phyloP scores from a whole-genome alignment of 2,329 filamentous ascomycete genomes.

The Pseudogymnoascus sp. region DNA sequence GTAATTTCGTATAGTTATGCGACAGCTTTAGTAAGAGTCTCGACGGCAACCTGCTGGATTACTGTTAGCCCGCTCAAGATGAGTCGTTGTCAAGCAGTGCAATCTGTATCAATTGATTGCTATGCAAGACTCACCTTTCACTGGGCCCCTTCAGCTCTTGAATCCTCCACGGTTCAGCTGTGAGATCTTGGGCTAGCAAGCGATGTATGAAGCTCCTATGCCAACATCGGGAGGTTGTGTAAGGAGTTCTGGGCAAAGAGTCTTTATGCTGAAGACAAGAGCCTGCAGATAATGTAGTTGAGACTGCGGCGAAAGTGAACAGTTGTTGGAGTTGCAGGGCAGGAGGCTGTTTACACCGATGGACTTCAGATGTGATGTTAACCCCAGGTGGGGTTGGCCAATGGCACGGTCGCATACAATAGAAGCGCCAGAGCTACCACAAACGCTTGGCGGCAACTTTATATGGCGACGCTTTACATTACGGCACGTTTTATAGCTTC shows the following conservation, averaged over 20 bases:
- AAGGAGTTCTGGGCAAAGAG: neutral
- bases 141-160: constrained; percentile 6
- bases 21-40: constrained; percentile 2
- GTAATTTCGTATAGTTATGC: constrained; percentile 6
- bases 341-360: constrained; percentile 5
- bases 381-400: constrained; percentile 8
- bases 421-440: constrained; percentile 4
- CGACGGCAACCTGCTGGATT: neutral
- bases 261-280: neutral
- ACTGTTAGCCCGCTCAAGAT: neutral
- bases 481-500: neutral
- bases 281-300: neutral
- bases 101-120: constrained; percentile 3
- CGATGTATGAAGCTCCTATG: constrained; percentile 6
- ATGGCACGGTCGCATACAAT: constrained; percentile 5
- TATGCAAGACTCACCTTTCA: constrained; percentile 1
- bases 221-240: neutral
- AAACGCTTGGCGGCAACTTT: constrained; percentile 1
- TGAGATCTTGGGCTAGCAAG: constrained; percentile 6
- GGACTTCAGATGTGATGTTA: constrained; percentile 8
- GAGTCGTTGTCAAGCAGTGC: neutral
- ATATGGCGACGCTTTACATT: constrained; percentile 2
- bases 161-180: constrained; percentile 1
- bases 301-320: neutral
- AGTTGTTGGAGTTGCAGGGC: neutral